These are phyloP conservation scores for Lignosus rhinocerotis DNA, from an alignment of 1,284 basidiomycete species.

Conservation along the genomic window DNA sequence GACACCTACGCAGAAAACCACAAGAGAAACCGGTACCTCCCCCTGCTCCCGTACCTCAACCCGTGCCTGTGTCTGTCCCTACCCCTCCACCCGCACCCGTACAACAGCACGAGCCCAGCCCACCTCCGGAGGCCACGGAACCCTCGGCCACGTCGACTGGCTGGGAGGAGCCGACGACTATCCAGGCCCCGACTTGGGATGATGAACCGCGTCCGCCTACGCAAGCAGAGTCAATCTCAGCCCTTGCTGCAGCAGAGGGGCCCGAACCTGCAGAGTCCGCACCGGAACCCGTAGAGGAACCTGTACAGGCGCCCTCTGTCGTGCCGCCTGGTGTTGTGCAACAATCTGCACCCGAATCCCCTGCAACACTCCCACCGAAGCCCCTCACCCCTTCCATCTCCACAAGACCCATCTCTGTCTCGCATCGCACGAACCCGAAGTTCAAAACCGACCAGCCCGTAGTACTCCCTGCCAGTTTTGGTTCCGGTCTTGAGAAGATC, in stretches of 20 bases:
- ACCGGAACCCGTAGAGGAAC: slow-evolving; percentile 32
- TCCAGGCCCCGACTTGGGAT: slow-evolving; percentile 71
- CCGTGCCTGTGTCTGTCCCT: slow-evolving; percentile 30
- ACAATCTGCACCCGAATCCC: slow-evolving; percentile 26
- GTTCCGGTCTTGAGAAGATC: slow-evolving; percentile 63
- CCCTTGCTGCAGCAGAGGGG: slow-evolving; percentile 34
- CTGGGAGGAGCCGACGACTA: slow-evolving; percentile 78
- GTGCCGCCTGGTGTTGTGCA: slow-evolving; percentile 33
- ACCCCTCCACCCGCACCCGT: slow-evolving; percentile 33
- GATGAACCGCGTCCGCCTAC: slow-evolving; percentile 50
- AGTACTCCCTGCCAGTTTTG: slow-evolving; percentile 67
- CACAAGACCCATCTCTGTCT: slow-evolving; percentile 47
- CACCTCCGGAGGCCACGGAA: slow-evolving; percentile 38
- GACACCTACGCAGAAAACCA: slow-evolving; percentile 36
- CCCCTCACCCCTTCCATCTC: slow-evolving; percentile 37
- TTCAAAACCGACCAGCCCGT: slow-evolving; percentile 78
- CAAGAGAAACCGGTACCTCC: slow-evolving; percentile 55
- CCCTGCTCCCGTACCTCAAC: slow-evolving; percentile 33
- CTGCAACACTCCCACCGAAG: slow-evolving; percentile 38
- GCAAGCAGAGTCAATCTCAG: slow-evolving; percentile 17
- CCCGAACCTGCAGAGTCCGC: slow-evolving; percentile 29
- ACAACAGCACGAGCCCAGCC: slow-evolving; percentile 27
- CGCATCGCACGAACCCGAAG: slow-evolving; percentile 56
- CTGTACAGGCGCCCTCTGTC: slow-evolving; percentile 37
- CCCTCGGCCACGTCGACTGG: slow-evolving; percentile 35